These are phyloP conservation scores for Syncephalastrum monosporum DNA, from an alignment of 371 early-diverging fungal genomes.

Conservation along the genomic window DNA sequence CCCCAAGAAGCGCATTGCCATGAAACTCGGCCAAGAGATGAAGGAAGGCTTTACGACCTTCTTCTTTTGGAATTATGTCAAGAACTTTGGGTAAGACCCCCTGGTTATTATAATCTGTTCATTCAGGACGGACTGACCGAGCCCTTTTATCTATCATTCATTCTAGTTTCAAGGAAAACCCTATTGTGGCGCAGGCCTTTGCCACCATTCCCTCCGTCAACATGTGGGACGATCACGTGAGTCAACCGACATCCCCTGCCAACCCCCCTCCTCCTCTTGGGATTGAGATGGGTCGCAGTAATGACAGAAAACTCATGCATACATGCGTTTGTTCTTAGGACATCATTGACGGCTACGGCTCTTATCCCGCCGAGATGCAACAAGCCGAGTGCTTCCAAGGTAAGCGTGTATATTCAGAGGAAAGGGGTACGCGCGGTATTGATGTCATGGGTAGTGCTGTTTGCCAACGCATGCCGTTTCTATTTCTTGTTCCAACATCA, in stretches of 20 bases:
- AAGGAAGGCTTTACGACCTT: slow-evolving; percentile 57
- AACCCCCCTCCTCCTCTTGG: not conserved
- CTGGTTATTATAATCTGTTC: not conserved
- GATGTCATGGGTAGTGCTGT: slow-evolving; percentile 15
- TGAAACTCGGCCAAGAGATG: slow-evolving; percentile 56
- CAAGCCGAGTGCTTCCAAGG: slow-evolving; percentile 46
- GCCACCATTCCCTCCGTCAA: slow-evolving; percentile 74
- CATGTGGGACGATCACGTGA: slow-evolving; percentile 84
- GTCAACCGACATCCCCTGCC: not conserved
- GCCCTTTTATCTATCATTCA: not conserved
- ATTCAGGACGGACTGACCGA: not conserved
- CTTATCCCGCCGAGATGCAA: slow-evolving; percentile 81
- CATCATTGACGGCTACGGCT: slow-evolving; percentile 79
- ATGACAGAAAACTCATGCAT: not conserved
- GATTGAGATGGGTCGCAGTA: not conserved
- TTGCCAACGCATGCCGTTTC: slow-evolving; percentile 68
- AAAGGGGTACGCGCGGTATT: too few relatives aligned
- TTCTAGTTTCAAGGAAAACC: slow-evolving; percentile 30
- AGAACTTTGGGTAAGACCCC: slow-evolving; percentile 58
- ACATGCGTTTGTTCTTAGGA: slow-evolving; percentile 17
- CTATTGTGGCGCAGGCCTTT: slow-evolving; percentile 59
- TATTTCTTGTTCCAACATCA: slow-evolving; percentile 87
- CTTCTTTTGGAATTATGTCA: slow-evolving; percentile 75
- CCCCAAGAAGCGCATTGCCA: slow-evolving; percentile 33
- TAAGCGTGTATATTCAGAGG: slow-evolving; percentile 1